Evolutionary conservation across 768 basidiomycete genomes (phyloP), one percentile per base, ranked within the genome.

Genomic region (Termitomyces sp.): DNA sequence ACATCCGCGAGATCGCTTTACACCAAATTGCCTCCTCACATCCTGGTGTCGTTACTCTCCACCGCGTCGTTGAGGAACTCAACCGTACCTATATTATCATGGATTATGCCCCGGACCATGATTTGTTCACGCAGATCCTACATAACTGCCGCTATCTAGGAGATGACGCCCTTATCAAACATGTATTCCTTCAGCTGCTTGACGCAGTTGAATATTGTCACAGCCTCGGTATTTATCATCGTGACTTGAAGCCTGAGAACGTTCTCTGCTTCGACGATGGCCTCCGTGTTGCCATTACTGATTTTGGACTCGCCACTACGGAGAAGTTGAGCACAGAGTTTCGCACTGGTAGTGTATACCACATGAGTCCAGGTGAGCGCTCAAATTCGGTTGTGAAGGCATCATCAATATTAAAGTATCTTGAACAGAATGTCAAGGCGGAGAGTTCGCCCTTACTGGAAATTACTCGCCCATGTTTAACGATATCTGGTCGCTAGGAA

Each of bases 211-310:
- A 93, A 63, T 89, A 93, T 72, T 94, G 93, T 71, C 96, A 99
- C 70, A 82, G 82, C 31, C 76, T 90, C 56, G 91, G 91, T 54
- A 93, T 99, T 66, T 97, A 91, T 76, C 96, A 98, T 71, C 91
- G 96, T 48, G 96, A 98, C 71, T 76, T 99, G 68, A 99, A 98
- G 77, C 97, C 97, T 7, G 97, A 99, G 77, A 97, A 93, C 70
- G 84, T 97, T 59, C 77, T 98, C 55, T 95, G 93, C 72, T 89
- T 87, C 77, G 80, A 87, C 70, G 73, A 79, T 63, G 94, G 94
- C 55, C 76, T 82, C 64, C 79, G 83, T 55, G 82, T 98, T 54
- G 86, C 91, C 57, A 82, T 98, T 64, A 95, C 94, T 38, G 96
- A 98, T 73, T 98, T 98, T 70, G 96, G 96, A 37, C 81, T 98